Percentiles rank a stretch among this genome's conserved stretches.
Conservation (phyloP, 148 eudicot genomes). For the Nyssa sinensis region DNA sequence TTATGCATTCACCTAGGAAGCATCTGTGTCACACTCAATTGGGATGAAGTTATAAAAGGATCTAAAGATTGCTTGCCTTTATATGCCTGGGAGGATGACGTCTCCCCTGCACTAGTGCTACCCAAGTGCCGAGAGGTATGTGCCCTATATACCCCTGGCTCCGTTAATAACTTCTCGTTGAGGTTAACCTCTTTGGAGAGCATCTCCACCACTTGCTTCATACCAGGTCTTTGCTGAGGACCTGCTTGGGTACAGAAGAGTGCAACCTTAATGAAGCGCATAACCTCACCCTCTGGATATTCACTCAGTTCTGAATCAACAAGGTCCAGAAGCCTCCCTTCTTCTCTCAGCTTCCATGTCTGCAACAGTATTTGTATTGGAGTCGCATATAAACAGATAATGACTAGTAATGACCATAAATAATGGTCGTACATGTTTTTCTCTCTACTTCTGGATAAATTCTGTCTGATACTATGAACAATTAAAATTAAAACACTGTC, state of each 20-base stretch:
- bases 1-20: slow-evolving; percentile 42
- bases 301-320: slow-evolving; percentile 51
- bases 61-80: slow-evolving; percentile 20
- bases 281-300: slow-evolving; percentile 37
- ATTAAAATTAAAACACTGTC: too few species aligned
- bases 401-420: background rate
- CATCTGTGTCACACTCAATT: slow-evolving; percentile 22
- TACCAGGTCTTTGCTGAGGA: slow-evolving; percentile 48
- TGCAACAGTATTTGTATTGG: slow-evolving; percentile 14
- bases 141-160: slow-evolving; percentile 37
- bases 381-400: background rate
- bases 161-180: slow-evolving; percentile 35
- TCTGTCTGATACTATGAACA: too few species aligned
- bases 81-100: slow-evolving; percentile 1
- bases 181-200: slow-evolving; percentile 45
- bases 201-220: slow-evolving; percentile 65
- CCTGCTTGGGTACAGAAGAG: slow-evolving; percentile 58
- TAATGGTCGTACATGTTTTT: background rate
- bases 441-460: background rate
- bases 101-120: slow-evolving; percentile 14
- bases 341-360: slow-evolving; percentile 52
- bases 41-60: slow-evolving; percentile 20
- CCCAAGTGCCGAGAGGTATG: slow-evolving; percentile 2
- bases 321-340: slow-evolving; percentile 41
- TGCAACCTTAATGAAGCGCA: slow-evolving; percentile 50